These are phyloP conservation scores for Andrographis paniculata DNA, from an alignment of 305 asterid species.

Conservation along the genomic window DNA sequence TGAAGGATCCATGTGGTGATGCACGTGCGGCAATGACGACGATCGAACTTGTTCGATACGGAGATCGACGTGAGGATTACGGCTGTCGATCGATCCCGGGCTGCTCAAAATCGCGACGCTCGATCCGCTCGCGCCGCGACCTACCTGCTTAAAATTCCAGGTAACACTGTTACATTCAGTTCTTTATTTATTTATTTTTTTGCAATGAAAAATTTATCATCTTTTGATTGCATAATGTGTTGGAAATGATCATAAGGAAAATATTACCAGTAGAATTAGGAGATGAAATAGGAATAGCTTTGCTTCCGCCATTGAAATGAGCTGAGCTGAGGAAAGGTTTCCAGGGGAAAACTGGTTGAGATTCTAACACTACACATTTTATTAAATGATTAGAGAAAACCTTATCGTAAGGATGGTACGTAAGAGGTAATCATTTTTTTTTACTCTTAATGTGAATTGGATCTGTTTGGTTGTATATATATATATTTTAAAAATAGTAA, in stretches of 20 bases:
- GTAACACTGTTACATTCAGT: background rate
- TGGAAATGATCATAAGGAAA: background rate
- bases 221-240: background rate
- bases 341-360: too few species aligned
- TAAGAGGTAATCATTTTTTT: too few species aligned
- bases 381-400: too few species aligned
- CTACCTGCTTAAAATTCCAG: conserved; percentile 20
- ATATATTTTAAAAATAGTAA: too few species aligned
- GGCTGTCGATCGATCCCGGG: background rate
- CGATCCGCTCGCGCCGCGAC: conserved; percentile 16
- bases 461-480: too few species aligned
- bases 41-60: conserved; percentile 33
- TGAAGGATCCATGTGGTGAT: conserved; percentile 47
- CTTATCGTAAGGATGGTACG: too few species aligned
- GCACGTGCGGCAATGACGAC: conserved; percentile 33
- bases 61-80: conserved; percentile 16
- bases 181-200: background rate
- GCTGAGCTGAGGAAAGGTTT: too few species aligned
- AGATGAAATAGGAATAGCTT: conserved; percentile 29
- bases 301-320: conserved; percentile 15
- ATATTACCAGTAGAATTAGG: conserved; percentile 40
- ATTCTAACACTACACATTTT: too few species aligned
- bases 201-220: background rate
- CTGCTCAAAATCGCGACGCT: background rate
- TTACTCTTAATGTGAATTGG: too few species aligned